These are phyloP conservation scores for Fusarium napiforme DNA, from an alignment of 2,329 filamentous ascomycete species.

Conservation along the genomic window DNA sequence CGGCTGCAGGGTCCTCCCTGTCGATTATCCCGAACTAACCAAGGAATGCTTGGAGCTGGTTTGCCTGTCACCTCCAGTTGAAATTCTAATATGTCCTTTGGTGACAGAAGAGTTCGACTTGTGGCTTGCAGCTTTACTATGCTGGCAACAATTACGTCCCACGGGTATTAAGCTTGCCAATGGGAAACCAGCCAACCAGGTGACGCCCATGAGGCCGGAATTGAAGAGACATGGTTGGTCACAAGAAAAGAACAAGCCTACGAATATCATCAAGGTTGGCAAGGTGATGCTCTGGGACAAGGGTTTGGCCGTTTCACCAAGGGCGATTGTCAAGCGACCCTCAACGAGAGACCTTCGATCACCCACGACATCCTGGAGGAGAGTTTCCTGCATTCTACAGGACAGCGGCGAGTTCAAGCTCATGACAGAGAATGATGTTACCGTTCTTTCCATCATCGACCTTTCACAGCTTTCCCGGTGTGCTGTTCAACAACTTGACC, in stretches of 20 bases:
- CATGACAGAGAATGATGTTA: slow-evolving; percentile 85
- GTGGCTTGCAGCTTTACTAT: slow-evolving; percentile 83
- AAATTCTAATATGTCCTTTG: slow-evolving; percentile 73
- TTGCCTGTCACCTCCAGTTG: slow-evolving; percentile 63
- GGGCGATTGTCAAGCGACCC: slow-evolving; percentile 65
- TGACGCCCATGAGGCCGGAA: slow-evolving; percentile 54
- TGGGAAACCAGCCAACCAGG: slow-evolving; percentile 50
- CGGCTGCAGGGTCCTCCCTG: slow-evolving; percentile 74
- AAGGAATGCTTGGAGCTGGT: slow-evolving; percentile 65
- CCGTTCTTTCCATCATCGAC: slow-evolving; percentile 83
- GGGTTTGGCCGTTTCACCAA: slow-evolving; percentile 65
- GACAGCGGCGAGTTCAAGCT: slow-evolving; percentile 96
- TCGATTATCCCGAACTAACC: slow-evolving; percentile 58
- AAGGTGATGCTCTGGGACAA: slow-evolving; percentile 94
- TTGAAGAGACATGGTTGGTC: slow-evolving; percentile 55
- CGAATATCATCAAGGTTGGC: slow-evolving; percentile 93
- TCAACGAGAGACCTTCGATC: slow-evolving; percentile 67
- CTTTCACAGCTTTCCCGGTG: slow-evolving; percentile 89
- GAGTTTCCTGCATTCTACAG: slow-evolving; percentile 90
- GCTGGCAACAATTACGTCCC: slow-evolving; percentile 81
- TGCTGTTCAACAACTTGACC: slow-evolving; percentile 89
- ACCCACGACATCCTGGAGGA: slow-evolving; percentile 76
- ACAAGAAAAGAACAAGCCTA: slow-evolving; percentile 48
- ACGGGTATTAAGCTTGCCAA: slow-evolving; percentile 65
- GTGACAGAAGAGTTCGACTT: slow-evolving; percentile 75